These are phyloP conservation scores for Arthrobotrys musiformis DNA, from an alignment of 2,329 filamentous ascomycete genomes.

Conservation along the genomic window DNA sequence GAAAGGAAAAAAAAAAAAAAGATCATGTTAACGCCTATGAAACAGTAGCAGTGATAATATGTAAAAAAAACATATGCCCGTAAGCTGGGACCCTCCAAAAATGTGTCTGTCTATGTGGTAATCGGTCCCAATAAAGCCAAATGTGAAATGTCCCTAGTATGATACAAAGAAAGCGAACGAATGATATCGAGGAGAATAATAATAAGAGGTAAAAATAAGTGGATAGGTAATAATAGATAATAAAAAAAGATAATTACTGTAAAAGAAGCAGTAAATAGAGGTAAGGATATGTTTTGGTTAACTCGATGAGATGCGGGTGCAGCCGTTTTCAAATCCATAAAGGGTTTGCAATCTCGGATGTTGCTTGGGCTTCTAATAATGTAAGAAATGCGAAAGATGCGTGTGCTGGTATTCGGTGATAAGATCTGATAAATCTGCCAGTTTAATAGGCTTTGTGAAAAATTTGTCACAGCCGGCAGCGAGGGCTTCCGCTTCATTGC, in stretches of 20 bases:
- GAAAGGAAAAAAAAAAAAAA: not conserved
- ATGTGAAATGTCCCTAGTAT: conserved; percentile 16
- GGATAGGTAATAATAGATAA: not conserved
- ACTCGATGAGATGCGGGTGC: not conserved
- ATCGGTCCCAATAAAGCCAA: conserved; percentile 30
- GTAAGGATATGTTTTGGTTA: conserved; percentile 6
- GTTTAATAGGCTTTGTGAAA: conserved; percentile 37
- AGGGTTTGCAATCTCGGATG: conserved; percentile 2
- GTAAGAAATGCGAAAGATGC: conserved; percentile 22
- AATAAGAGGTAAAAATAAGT: not conserved
- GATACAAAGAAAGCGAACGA: conserved; percentile 37
- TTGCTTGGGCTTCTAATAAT: conserved; percentile 12
- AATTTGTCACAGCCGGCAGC: conserved; percentile 41
- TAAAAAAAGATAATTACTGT: conserved; percentile 8
- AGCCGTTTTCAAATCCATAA: not conserved
- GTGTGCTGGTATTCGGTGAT: conserved; percentile 33
- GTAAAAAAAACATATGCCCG: conserved; percentile 13
- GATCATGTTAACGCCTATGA: not conserved
- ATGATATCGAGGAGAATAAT: not conserved
- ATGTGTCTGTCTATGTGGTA: conserved; percentile 29
- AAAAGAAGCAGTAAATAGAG: not conserved
- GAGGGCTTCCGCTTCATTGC: conserved; percentile 62
- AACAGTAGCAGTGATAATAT: no score
- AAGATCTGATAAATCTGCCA: conserved; percentile 13
- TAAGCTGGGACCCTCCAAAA: conserved; percentile 4